Conservation (phyloP, 768 basidiomycete species). For the Termitomyces sp. region DNA sequence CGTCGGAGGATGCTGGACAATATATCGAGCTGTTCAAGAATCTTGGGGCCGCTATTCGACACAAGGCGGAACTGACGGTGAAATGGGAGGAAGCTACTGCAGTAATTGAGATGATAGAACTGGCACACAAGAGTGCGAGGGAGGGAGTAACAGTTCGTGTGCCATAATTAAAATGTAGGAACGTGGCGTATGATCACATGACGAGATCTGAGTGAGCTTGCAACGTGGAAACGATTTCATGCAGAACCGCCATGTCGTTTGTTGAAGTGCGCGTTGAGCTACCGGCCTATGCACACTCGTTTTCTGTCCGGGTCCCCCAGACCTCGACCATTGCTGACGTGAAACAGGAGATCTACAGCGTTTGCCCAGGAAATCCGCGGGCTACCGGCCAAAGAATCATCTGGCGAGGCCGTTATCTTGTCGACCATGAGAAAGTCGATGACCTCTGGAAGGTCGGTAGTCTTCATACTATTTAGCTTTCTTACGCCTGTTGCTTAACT, state of each 20-base stretch:
- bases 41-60: constrained; percentile 58
- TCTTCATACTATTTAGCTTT: constrained; percentile 12
- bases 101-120: constrained; percentile 76
- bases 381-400: constrained; percentile 75
- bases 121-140: constrained; percentile 62
- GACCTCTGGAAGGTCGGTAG: constrained; percentile 67
- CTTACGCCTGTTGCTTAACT: constrained; percentile 11
- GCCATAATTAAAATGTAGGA: constrained; percentile 9
- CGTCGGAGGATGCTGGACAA: constrained; percentile 52
- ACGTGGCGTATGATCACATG: constrained; percentile 12
- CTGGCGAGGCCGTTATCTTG: constrained; percentile 67
- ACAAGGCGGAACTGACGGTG: constrained; percentile 50
- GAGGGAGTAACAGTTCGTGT: constrained; percentile 47
- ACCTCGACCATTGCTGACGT: constrained; percentile 56
- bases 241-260: constrained; percentile 31
- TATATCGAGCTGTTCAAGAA: constrained; percentile 66
- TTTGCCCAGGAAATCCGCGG: constrained; percentile 62
- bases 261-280: constrained; percentile 67
- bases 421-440: constrained; percentile 60
- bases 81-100: constrained; percentile 72
- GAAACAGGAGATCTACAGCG: constrained; percentile 60
- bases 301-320: constrained; percentile 48
- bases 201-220: background rate
- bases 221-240: constrained; percentile 22
- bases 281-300: constrained; percentile 70